Conservation (phyloP, 1,139 yeast genomes). For the Spathaspora sp. region DNA sequence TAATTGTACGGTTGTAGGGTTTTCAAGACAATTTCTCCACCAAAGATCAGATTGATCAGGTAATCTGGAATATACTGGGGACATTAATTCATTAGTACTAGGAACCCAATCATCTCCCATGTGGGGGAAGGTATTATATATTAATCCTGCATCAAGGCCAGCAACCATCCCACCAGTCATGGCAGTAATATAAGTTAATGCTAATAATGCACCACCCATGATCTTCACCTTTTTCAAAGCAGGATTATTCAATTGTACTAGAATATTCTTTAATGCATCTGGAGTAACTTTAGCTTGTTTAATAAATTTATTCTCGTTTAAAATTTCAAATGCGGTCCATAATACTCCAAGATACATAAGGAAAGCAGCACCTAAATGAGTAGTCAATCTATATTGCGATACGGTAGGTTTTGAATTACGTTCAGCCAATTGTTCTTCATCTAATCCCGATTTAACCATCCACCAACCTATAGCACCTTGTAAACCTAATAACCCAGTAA, state of each 20-base stretch:
- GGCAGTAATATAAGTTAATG: constrained; percentile 79
- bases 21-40: constrained; percentile 93
- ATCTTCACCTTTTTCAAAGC: constrained; percentile 56
- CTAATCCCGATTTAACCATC: constrained; percentile 98
- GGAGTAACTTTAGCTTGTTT: constrained; percentile 50
- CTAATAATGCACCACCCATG: constrained; percentile 55
- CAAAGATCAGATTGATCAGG: constrained; percentile 69
- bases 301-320: constrained; percentile 70
- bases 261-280: constrained; percentile 47
- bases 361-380: constrained; percentile 94
- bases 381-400: constrained; percentile 89
- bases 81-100: constrained; percentile 68
- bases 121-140: constrained; percentile 93
- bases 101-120: constrained; percentile 90
- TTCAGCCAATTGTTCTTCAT: constrained; percentile 73
- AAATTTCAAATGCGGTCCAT: constrained; percentile 82
- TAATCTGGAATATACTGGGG: constrained; percentile 67
- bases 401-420: constrained; percentile 92
- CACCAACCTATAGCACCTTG: constrained; percentile 99
- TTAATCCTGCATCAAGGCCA: constrained; percentile 95
- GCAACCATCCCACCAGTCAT: constrained; percentile 99
- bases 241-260: constrained; percentile 54
- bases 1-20: constrained; percentile 94
- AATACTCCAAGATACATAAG: constrained; percentile 83
- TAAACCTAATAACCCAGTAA: constrained; percentile 77